Evolutionary conservation across 805 yeast species (phyloP), one percentile per base, ranked within the genome.

Genomic region (Priceomyces medius): DNA sequence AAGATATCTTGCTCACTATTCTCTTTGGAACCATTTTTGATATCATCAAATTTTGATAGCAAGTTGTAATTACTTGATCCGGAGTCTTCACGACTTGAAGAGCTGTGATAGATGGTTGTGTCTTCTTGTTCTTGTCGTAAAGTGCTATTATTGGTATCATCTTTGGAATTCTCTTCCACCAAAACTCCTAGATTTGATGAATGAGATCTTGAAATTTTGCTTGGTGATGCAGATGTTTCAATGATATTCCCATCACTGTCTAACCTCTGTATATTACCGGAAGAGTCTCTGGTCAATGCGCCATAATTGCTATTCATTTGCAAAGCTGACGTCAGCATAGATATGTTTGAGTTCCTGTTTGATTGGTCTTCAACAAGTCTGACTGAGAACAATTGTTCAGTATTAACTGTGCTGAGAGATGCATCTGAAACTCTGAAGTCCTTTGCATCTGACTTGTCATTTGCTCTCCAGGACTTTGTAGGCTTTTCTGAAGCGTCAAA

Each of bases 321-420:
- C 32, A 49, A 53, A 9, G 52, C 53, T n/a, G 58, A 46, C 10
- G 27, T 38, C 23, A 40, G 36, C 3, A 50, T 57, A 3, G 68
- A 59, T 32, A 47, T 56, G 21, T 54, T 48, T 21, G 72, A 66
- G 27, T 61, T 55, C 32, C 74, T 49, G 41, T 47, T 31, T n/a
- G 62, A 54, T 24, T 48, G 42, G 40, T 82, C 85, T 28, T 83
- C 85, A 2, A 85, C 88, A 31, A 88, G 70, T 54, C 88, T 76
- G 28, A 89, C 88, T 3, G 87, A 84, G 55, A 88, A 74, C 35
- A 89, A 74, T 57, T 88, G 91, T 38, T 83, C 87, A 1, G 97
- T 88, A 23, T 90, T 81, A 24, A 90, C 90, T 0, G 96, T 88
- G 20, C 88, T 89, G 43, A 85, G 54, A 0, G 97, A 86, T 28